Percentiles rank a stretch among this genome's conserved stretches.
phyloP scores from a whole-genome alignment of 768 basidiomycete species.

The Russula brevipes region DNA sequence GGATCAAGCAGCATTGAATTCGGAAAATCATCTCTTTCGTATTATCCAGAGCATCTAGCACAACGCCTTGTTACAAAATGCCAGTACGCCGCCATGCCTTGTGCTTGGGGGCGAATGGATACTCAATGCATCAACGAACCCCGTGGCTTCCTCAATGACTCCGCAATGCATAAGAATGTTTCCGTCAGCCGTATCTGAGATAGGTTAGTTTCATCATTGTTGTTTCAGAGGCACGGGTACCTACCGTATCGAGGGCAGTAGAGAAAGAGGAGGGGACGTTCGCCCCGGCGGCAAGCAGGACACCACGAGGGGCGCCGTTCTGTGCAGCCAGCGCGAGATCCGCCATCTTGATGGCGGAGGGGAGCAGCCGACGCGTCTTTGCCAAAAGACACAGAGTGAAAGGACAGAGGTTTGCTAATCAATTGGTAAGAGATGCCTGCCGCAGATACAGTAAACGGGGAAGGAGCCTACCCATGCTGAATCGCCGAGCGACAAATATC shows the following conservation, averaged over 20 bases:
- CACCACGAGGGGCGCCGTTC: constrained; percentile 39
- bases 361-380: constrained; percentile 26
- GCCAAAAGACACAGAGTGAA: constrained; percentile 57
- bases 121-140: constrained; percentile 41
- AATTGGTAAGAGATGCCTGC: neutral
- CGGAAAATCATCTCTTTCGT: too few species aligned
- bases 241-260: constrained; percentile 33
- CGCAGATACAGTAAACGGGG: neutral
- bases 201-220: neutral
- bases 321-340: constrained; percentile 47
- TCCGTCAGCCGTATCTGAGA: constrained; percentile 48
- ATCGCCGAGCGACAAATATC: constrained; percentile 41
- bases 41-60: too few species aligned
- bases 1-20: too few species aligned
- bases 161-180: constrained; percentile 54
- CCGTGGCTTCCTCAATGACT: constrained; percentile 52
- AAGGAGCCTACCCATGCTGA: constrained; percentile 38
- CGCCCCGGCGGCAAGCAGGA: constrained; percentile 14
- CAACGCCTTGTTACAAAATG: neutral
- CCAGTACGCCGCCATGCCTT: neutral
- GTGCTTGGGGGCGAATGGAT: neutral
- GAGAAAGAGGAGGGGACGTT: constrained; percentile 35
- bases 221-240: neutral
- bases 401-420: constrained; percentile 48
- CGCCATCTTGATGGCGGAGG: constrained; percentile 51